These are phyloP conservation scores for Scleroderma citrinum DNA, from an alignment of 768 basidiomycete genomes.

Conservation along the genomic window DNA sequence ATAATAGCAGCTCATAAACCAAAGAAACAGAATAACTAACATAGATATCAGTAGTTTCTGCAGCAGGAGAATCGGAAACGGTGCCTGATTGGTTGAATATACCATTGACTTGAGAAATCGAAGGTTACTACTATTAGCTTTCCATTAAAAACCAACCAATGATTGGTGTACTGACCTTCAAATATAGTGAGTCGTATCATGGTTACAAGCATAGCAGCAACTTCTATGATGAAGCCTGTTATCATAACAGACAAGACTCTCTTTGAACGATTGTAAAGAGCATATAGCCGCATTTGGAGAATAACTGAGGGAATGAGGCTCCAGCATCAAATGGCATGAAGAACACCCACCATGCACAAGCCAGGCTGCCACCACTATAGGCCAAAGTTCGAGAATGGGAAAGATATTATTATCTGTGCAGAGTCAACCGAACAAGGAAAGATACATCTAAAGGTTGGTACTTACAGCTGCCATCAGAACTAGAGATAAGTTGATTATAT, in stretches of 20 bases:
- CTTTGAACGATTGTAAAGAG: slow-evolving; percentile 50
- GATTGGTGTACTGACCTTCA: not conserved
- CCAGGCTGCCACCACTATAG: not conserved
- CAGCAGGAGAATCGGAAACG: not conserved
- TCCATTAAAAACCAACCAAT: not conserved
- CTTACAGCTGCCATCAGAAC: not conserved
- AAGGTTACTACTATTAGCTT: not conserved
- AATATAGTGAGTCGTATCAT: not conserved
- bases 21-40: not conserved
- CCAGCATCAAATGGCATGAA: not conserved
- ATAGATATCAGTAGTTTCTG: not conserved
- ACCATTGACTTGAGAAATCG: not conserved
- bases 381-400: not conserved
- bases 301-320: slow-evolving; percentile 34
- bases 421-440: not conserved
- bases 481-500: not conserved
- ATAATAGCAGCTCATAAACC: not conserved
- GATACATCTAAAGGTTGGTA: not conserved
- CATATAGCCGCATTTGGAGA: slow-evolving; percentile 59
- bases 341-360: not conserved
- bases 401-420: not conserved
- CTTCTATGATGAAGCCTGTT: slow-evolving; percentile 30
- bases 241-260: slow-evolving; percentile 44
- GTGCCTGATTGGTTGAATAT: not conserved
- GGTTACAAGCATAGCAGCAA: not conserved